phyloP scores from a whole-genome alignment of 805 yeast species.

The Teunomyces atbi region DNA sequence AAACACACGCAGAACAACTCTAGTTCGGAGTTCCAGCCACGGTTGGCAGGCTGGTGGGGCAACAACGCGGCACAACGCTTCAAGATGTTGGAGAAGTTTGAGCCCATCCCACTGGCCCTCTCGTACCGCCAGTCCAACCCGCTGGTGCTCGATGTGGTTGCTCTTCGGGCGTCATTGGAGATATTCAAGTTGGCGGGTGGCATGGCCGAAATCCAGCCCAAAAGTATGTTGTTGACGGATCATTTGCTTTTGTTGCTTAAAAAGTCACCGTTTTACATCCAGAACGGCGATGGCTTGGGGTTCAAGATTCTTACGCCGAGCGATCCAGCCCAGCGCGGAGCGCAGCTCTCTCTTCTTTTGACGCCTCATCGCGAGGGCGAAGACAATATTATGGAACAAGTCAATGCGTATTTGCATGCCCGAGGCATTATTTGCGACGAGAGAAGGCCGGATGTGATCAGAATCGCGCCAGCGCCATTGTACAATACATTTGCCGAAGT shows the following conservation, averaged over 20 bases:
- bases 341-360: conserved; percentile 79
- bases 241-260: conserved; percentile 51
- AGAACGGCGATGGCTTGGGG: conserved; percentile 27
- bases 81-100: conserved; percentile 73
- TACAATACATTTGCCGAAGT: conserved; percentile 78
- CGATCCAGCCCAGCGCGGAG: conserved; percentile 59
- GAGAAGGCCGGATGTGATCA: conserved; percentile 83
- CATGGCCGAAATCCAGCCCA: conserved; percentile 50
- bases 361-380: conserved; percentile 34
- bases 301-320: conserved; percentile 76
- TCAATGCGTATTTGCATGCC: conserved; percentile 48
- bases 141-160: conserved; percentile 78
- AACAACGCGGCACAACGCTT: conserved; percentile 69
- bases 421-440: conserved; percentile 82
- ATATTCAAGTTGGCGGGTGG: conserved; percentile 64
- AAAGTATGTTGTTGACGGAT: conserved; percentile 57
- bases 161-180: conserved; percentile 65
- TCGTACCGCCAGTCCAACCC: conserved; percentile 92
- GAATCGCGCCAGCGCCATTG: conserved; percentile 84
- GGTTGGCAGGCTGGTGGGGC: conserved; percentile 99
- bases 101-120: conserved; percentile 81
- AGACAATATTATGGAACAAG: conserved; percentile 59
- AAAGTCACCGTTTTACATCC: conserved; percentile 46
- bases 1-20: conserved; percentile 34
- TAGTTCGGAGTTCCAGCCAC: conserved; percentile 44